Conservation (phyloP, 176 grass and related monocot species). For the Puya raimondii region DNA sequence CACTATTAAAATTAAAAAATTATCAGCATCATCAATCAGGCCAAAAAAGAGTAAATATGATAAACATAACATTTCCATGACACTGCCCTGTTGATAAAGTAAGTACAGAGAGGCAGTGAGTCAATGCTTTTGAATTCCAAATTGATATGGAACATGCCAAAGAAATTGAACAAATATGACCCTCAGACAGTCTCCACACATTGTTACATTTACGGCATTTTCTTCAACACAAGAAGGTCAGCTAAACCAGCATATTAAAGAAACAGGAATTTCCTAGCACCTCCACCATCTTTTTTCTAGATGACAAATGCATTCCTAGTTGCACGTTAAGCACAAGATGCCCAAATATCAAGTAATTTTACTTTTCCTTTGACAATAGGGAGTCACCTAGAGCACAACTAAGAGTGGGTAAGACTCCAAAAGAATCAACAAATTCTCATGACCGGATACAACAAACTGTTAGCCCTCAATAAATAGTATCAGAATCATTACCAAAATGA, state of each 20-base stretch:
- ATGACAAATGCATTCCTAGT: background rate
- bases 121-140: background rate
- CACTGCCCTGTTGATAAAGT: no score
- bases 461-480: background rate
- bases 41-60: background rate
- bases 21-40: background rate
- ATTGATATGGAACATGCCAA: background rate
- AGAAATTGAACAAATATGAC: background rate
- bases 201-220: background rate
- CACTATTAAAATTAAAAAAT: background rate
- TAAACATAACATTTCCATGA: no score
- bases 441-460: background rate
- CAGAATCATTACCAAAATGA: background rate
- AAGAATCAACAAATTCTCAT: background rate
- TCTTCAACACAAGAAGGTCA: background rate
- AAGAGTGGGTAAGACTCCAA: background rate
- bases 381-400: no score
- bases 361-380: no score
- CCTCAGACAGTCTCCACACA: background rate
- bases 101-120: no score
- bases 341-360: no score
- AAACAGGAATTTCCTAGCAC: background rate
- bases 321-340: background rate
- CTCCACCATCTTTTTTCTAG: background rate
- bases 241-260: background rate